phyloP scores from a whole-genome alignment of 306 rosid genomes.

The Medicago arabica region DNA sequence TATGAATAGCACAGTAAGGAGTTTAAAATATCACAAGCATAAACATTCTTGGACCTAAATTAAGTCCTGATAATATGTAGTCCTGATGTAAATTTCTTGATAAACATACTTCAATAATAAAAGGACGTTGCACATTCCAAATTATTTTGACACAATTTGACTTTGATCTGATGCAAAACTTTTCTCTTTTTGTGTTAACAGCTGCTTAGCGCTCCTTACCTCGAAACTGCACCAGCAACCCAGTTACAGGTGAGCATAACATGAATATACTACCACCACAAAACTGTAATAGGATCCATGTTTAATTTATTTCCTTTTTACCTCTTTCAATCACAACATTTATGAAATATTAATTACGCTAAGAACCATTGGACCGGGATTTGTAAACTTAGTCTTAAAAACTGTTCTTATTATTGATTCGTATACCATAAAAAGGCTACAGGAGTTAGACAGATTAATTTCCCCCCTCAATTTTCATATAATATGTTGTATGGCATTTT shows the following conservation, averaged over 20 bases:
- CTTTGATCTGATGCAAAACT: slow-evolving; percentile 33
- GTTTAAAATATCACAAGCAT: slow-evolving; percentile 24
- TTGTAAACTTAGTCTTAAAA: background rate
- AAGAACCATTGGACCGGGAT: slow-evolving; percentile 9
- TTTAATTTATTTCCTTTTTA: background rate
- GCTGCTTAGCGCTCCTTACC: slow-evolving; percentile 97
- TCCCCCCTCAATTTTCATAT: background rate
- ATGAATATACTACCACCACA: slow-evolving; percentile 1
- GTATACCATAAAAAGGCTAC: background rate
- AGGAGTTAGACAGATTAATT: background rate
- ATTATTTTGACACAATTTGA: slow-evolving; percentile 16
- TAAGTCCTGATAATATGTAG: background rate
- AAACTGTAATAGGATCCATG: slow-evolving; percentile 3
- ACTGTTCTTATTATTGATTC: slow-evolving; percentile 17
- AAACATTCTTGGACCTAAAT: slow-evolving; percentile 15
- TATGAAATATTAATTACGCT: slow-evolving; percentile 4
- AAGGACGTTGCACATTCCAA: background rate
- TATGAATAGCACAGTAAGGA: slow-evolving; percentile 9
- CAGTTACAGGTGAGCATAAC: slow-evolving; percentile 71
- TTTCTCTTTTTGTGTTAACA: slow-evolving; percentile 46
- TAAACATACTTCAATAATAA: slow-evolving; percentile 5
- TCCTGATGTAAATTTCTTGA: slow-evolving; percentile 24
- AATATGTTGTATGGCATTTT: background rate
- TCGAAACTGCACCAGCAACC: slow-evolving; percentile 59
- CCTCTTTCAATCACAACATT: background rate